Conservation (phyloP, 2,329 filamentous ascomycete genomes). For the Ascochyta viciae-villosae region DNA sequence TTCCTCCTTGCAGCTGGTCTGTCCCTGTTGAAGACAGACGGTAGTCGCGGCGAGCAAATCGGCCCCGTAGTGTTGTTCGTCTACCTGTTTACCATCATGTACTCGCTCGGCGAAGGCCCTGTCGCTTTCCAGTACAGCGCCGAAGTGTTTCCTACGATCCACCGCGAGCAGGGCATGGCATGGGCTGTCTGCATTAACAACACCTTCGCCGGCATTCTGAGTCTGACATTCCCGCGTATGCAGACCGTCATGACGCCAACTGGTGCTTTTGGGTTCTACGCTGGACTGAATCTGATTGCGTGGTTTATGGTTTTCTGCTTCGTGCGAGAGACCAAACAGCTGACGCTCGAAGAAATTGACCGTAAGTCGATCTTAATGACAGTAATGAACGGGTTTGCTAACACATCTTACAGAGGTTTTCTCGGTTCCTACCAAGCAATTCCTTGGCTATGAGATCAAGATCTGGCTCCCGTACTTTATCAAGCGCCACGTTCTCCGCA, state of each 20-base stretch:
- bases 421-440: constrained; percentile 45
- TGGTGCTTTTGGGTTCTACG: constrained; percentile 52
- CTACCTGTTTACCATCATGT: constrained; percentile 48
- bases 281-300: constrained; percentile 50
- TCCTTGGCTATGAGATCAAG: constrained; percentile 49
- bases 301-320: constrained; percentile 52
- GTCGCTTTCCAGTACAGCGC: constrained; percentile 58
- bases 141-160: constrained; percentile 49
- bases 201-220: constrained; percentile 51
- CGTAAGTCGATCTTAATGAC: constrained; percentile 19
- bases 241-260: constrained; percentile 47
- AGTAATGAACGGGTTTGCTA: not conserved
- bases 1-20: constrained; percentile 47
- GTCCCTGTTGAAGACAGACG: constrained; percentile 39
- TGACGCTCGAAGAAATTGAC: constrained; percentile 49
- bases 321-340: constrained; percentile 49
- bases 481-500: constrained; percentile 49
- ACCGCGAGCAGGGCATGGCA: constrained; percentile 51
- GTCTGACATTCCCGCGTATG: constrained; percentile 51
- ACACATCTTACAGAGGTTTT: constrained; percentile 36
- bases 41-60: constrained; percentile 31
- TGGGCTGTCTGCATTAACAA: constrained; percentile 53
- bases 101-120: constrained; percentile 54
- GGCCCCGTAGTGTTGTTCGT: constrained; percentile 46
- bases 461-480: constrained; percentile 53